Conservation (phyloP, 768 basidiomycete genomes). For the Dictyophora rubrovolvata region DNA sequence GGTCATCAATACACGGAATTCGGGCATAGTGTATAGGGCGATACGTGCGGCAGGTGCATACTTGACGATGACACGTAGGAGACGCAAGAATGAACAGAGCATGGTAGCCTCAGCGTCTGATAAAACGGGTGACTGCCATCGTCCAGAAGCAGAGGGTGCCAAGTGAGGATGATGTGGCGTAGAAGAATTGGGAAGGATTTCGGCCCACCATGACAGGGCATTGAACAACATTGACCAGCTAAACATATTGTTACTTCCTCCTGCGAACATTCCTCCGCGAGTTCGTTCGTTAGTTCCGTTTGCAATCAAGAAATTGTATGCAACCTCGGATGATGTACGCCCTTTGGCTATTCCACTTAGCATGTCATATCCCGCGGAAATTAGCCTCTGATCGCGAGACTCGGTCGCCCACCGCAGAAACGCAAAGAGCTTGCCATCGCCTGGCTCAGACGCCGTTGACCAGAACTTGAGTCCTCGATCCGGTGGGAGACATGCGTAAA, state of each 20-base stretch:
- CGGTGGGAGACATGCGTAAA: slow-evolving; percentile 63
- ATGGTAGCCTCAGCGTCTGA: slow-evolving; percentile 63
- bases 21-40: slow-evolving; percentile 63
- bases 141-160: slow-evolving; percentile 15
- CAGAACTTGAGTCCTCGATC: slow-evolving; percentile 83
- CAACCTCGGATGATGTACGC: slow-evolving; percentile 73
- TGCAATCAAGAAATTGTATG: slow-evolving; percentile 80
- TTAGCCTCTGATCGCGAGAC: slow-evolving; percentile 58
- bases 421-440: slow-evolving; percentile 50
- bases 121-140: slow-evolving; percentile 31
- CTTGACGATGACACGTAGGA: slow-evolving; percentile 65
- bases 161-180: slow-evolving; percentile 30
- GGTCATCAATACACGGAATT: slow-evolving; percentile 74
- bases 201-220: slow-evolving; percentile 78
- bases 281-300: slow-evolving; percentile 29
- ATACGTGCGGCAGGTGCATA: slow-evolving; percentile 70
- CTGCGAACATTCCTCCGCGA: slow-evolving; percentile 51
- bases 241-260: slow-evolving; percentile 31
- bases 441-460: slow-evolving; percentile 62
- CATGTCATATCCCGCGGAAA: slow-evolving; percentile 83
- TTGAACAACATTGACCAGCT: slow-evolving; percentile 27
- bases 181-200: slow-evolving; percentile 37
- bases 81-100: slow-evolving; percentile 70
- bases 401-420: slow-evolving; percentile 89
- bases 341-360: slow-evolving; percentile 75